Percentiles rank a stretch among this genome's conserved stretches.
phyloP scores from a whole-genome alignment of 306 rosid species.

The Pyrus pyrifolia region DNA sequence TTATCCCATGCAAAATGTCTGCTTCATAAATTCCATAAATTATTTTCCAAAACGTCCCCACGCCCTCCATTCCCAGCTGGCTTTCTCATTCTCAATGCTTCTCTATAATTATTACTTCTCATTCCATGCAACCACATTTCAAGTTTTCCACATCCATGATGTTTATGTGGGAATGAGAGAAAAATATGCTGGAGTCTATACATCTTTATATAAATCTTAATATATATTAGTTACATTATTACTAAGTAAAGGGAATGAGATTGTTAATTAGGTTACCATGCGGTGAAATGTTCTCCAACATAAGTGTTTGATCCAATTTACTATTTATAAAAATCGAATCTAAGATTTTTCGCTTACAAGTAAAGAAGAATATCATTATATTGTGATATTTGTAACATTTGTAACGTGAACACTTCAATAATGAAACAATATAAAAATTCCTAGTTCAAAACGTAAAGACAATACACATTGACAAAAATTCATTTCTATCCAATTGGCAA shows the following conservation, averaged over 20 bases:
- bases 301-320: not conserved
- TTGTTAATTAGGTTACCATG: not conserved
- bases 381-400: not conserved
- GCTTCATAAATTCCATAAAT: not conserved
- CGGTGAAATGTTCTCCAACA: not conserved
- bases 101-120: not conserved
- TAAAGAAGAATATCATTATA: no score
- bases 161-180: not conserved
- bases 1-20: not conserved
- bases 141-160: not conserved
- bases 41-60: not conserved
- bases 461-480: not conserved
- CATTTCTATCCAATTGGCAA: not conserved
- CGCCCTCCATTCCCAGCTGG: not conserved
- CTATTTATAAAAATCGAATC: no score
- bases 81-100: not conserved
- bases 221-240: no score
- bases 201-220: not conserved
- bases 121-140: not conserved
- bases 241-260: not conserved
- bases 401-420: not conserved
- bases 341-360: no score
- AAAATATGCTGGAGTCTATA: not conserved
- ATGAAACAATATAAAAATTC: no score
- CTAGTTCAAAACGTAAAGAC: not conserved